Evolutionary conservation across 1,139 yeast genomes (phyloP).

Genomic region (Blastobotrys buckinghamii): DNA sequence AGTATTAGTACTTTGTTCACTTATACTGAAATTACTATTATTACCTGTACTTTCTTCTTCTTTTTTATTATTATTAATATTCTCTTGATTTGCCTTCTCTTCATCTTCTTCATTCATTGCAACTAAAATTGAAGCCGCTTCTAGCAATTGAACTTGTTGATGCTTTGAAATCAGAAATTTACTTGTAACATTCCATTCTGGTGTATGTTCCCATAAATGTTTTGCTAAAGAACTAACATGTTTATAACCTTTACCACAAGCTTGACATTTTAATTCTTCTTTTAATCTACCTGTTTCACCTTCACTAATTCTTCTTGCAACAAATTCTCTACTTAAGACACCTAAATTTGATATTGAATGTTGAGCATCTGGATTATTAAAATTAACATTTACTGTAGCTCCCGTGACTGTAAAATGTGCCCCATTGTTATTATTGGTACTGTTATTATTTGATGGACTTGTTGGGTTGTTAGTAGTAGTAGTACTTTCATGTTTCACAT

Average conservation of each 20-base stretch:
- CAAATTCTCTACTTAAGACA: constrained; percentile 48
- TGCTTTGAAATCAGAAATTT: constrained; percentile 78
- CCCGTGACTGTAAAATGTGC: constrained; percentile 2
- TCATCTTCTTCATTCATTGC: constrained; percentile 61
- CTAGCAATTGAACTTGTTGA: constrained; percentile 82
- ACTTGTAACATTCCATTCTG: constrained; percentile 85
- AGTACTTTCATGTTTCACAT: no score
- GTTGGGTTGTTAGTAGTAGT: neutral
- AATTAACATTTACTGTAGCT: neutral
- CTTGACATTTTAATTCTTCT: constrained; percentile 80
- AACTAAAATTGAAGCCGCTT: constrained; percentile 81
- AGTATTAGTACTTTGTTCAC: neutral
- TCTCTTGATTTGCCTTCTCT: constrained; percentile 4
- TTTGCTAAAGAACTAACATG: constrained; percentile 76
- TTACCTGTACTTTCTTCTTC: neutral
- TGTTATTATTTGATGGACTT: neutral
- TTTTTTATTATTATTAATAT: neutral
- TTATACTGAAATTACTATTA: neutral
- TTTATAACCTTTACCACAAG: constrained; percentile 86
- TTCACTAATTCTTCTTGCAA: constrained; percentile 74
- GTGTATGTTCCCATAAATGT: constrained; percentile 82
- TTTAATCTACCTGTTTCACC: constrained; percentile 81
- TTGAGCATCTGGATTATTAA: neutral
- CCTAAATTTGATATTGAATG: constrained; percentile 10
- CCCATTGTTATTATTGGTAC: neutral